Evolutionary conservation across 2,329 filamentous ascomycete species (phyloP).

Genomic region (Sclerotinia trifoliorum): DNA sequence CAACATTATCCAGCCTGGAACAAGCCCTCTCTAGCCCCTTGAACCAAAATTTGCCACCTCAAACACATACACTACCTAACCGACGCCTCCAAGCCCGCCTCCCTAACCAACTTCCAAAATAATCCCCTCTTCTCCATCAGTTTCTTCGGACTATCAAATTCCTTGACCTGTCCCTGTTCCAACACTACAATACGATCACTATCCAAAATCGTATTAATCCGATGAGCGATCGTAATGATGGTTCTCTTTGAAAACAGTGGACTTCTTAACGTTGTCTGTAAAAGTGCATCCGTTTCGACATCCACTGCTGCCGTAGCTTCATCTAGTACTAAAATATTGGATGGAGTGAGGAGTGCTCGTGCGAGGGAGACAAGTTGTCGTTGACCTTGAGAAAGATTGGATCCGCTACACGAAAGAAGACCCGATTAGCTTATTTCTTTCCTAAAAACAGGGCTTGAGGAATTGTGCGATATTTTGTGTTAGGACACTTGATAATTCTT

Average conservation of each 20-base stretch:
- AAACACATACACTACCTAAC: not conserved
- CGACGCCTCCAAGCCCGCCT: conserved; percentile 66
- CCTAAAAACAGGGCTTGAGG: not conserved
- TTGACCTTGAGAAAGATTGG: conserved; percentile 93
- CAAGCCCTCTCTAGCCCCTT: too few relatives aligned
- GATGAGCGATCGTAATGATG: conserved; percentile 97
- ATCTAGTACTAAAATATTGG: conserved; percentile 94
- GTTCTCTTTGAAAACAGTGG: conserved; percentile 82
- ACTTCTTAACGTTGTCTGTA: conserved; percentile 62
- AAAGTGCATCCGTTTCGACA: conserved; percentile 65
- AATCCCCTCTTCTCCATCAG: conserved; percentile 73
- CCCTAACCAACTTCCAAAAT: conserved; percentile 88
- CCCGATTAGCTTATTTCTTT: conserved; percentile 20
- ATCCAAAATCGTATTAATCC: conserved; percentile 94
- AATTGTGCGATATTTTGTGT: not conserved
- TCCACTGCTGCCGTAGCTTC: conserved; percentile 84
- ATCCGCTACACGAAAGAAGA: conserved; percentile 54
- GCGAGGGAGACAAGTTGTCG: conserved; percentile 91
- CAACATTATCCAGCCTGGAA: not conserved
- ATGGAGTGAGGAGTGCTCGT: conserved; percentile 88
- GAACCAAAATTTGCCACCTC: too few relatives aligned
- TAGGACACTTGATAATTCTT: not conserved
- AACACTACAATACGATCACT: conserved; percentile 90
- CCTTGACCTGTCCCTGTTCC: conserved; percentile 83
- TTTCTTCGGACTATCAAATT: conserved; percentile 84